These are phyloP conservation scores for Combretum micranthum DNA, from an alignment of 345 rosid species.

Conservation along the genomic window DNA sequence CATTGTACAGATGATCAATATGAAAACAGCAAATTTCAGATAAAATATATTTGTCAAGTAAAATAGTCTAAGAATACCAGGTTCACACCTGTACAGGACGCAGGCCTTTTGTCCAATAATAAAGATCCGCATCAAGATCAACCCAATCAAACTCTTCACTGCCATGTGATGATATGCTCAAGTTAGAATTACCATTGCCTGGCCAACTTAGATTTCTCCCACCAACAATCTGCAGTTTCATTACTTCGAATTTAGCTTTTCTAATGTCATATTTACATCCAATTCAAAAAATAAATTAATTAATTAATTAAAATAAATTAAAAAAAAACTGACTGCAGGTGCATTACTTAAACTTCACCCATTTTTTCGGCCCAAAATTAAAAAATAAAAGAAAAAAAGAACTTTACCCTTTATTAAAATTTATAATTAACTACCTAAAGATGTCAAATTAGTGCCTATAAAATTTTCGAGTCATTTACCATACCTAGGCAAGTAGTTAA, in stretches of 20 bases:
- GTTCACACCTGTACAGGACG: conserved; percentile 74
- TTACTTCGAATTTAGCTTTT: conserved; percentile 1
- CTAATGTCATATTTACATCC: no score
- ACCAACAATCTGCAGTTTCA: conserved; percentile 51
- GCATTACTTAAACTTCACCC: no score
- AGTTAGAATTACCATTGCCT: conserved; percentile 23
- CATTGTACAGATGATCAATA: conserved; percentile 7
- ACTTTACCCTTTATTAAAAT: no score
- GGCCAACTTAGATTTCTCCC: conserved; percentile 37
- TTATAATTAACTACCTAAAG: no score
- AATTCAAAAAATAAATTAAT: no score
- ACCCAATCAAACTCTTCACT: conserved; percentile 56
- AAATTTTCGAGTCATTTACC: no score
- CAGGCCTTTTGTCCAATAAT: conserved; percentile 54
- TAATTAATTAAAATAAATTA: no score
- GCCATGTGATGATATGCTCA: conserved; percentile 13
- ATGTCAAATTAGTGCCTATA: no score
- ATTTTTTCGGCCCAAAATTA: no score
- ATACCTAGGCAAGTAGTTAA: no score
- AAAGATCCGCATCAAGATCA: conserved; percentile 70
- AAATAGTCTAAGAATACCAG: not conserved
- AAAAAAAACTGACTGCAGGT: no score
- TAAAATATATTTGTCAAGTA: not conserved
- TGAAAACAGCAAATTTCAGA: not conserved
- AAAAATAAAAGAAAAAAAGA: no score